Base-by-base conservation (phyloP, 257 asterid genomes). In the Solanum paucissectum region DNA sequence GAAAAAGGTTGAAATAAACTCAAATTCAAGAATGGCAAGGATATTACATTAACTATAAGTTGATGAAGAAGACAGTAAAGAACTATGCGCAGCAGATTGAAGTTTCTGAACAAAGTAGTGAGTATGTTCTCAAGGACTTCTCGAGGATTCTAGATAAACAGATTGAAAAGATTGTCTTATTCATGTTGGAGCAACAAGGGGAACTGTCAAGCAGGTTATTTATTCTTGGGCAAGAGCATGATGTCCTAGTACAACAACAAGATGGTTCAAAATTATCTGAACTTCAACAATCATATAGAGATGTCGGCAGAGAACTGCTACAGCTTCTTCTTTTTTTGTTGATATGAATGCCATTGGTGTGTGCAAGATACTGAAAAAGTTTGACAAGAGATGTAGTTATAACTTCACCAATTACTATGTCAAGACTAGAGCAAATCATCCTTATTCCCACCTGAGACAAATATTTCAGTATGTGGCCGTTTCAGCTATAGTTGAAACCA, bases 381-480 rank as follows among this genome's bases (percentile, higher is more conserved):
- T 95, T 84, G 98, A 97, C 88, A 97, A 97, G 92, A 91, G 98
- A 83, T 92, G 95, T 88, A 95, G 95, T 73, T 92, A 94, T 92
- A 95, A 90, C 87, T 95, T 97, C 93, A 97, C 98, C 27, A 94
- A 95, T 91, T 95, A 97, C 92, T 97, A 95, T 64, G 98, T 97
- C 86, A 95, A 95, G 89, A 95, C 99, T 85, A 98, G 99, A 86
- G 98, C 98, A 16, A 95, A 96, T 91, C 99, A 97, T 91, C 99
- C 99, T 66, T 97, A 95, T 92, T 97, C 99, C 84, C 99, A 95
- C 87, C 98, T 97, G 88, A 98, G 93, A 93, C 98, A 96, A 91
- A 95, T 97, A 27, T 95, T 97, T 91, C 95, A 95, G 94, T 98
- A 97, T 91, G 98, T 97, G 98, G 99, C 98, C 21, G 87, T 97